Base-by-base conservation (phyloP, 2,329 filamentous ascomycete species). In the Pestalotiopsis fici region DNA sequence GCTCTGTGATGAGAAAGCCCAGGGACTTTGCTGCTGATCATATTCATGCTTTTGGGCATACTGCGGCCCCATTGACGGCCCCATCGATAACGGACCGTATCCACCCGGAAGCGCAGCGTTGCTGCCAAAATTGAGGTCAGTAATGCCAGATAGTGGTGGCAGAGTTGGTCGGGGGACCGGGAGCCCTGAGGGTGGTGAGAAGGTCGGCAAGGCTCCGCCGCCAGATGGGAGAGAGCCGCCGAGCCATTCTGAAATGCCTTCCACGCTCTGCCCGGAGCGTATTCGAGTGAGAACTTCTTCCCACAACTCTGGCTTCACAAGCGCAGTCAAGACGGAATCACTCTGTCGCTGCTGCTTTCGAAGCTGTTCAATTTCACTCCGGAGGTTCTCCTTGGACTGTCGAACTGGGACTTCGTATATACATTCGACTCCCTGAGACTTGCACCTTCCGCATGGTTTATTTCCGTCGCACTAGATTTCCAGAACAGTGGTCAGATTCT, bases 341-440 rank as follows among this genome's bases (percentile, higher is more conserved):
- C 79, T 88, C 57, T 83, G 84, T 25, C 82, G 84, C 72, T 89
- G 85, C 55, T 85, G 83, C 18, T 81, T 81, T 60, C 86, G 86
- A 43, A 91, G 78, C 28, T 77, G 78, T 65, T 90, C 88, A 68
- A 90, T 88, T 72, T 90, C 88, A 72, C 79, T 80, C 57, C 88
- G 84, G 4, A 91, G 82, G 64, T 85, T 84, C 68, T 90, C 88
- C 69, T 91, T 91, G 12, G 88, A 90, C 71, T 90, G 88, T 57
- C 88, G 87, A 4, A 90, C 84, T 0, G 88, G 88, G 7, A 89
- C 74, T 70, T 90, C 87, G 78, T 91, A 91, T 27, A 88, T 74
- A 69, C 88, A 91, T 27, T 88, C 83, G 50, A 83, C 77, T 37
- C 86, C 85, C 69, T 90, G 87, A 0, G 78, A 70, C 67, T 80